These are phyloP conservation scores for Yamadazyma sp. DNA, from an alignment of 805 yeast genomes.

Conservation along the genomic window DNA sequence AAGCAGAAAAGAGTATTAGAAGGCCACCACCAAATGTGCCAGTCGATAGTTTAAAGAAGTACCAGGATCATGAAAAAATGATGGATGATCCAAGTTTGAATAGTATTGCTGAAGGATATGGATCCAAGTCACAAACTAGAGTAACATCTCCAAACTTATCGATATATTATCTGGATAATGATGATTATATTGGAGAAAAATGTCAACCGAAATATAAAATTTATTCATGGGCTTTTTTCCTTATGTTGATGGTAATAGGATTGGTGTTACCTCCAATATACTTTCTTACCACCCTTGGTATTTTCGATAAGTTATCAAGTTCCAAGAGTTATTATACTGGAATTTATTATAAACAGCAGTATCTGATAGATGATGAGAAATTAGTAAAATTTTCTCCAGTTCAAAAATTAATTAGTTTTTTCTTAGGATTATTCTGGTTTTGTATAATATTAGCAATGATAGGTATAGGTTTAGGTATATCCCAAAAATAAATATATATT, in stretches of 20 bases:
- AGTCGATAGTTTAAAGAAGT: constrained; percentile 11
- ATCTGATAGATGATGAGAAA: constrained; percentile 8
- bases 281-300: constrained; percentile 32
- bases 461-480: constrained; percentile 34
- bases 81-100: constrained; percentile 1
- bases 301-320: constrained; percentile 24
- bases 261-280: constrained; percentile 38
- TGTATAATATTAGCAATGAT: constrained; percentile 34
- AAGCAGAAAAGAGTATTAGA: too few species aligned
- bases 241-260: constrained; percentile 27
- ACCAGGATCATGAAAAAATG: constrained; percentile 19
- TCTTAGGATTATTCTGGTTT: constrained; percentile 34
- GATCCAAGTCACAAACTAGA: neutral
- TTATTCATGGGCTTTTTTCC: constrained; percentile 19
- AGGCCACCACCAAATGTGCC: constrained; percentile 16
- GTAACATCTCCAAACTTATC: neutral
- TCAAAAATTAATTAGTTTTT: constrained; percentile 31
- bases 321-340: constrained; percentile 13
- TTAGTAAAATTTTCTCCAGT: constrained; percentile 15
- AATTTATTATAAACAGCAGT: constrained; percentile 12
- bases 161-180: neutral
- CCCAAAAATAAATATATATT: too few species aligned
- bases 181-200: constrained; percentile 3
- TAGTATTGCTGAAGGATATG: neutral
- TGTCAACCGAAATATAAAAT: neutral